Percentiles rank a stretch among this genome's conserved stretches.
Evolutionary conservation across 2,329 filamentous ascomycete genomes (phyloP).

Genomic region (Colletotrichum sp.): DNA sequence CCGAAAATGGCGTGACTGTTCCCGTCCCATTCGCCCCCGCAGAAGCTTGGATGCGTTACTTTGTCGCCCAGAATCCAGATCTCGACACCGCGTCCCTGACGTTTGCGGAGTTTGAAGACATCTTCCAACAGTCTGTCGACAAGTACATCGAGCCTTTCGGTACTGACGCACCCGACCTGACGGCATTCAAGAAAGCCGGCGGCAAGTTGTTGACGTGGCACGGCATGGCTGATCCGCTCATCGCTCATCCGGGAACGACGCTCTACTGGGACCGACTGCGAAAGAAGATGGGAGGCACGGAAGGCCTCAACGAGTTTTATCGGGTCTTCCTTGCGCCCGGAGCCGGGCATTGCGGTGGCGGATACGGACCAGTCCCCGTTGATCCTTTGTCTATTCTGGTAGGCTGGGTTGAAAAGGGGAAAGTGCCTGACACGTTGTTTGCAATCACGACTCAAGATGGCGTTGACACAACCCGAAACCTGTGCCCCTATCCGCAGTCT

Average conservation of each 20-base stretch:
- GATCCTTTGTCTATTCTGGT: not conserved
- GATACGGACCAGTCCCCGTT: not conserved
- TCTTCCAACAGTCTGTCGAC: not conserved
- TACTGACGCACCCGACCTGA: slow-evolving; percentile 32
- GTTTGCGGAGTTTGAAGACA: not conserved
- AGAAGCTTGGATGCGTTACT: slow-evolving; percentile 1
- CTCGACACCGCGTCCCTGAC: not conserved
- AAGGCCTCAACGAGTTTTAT: slow-evolving; percentile 45
- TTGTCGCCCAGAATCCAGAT: not conserved
- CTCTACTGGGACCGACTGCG: slow-evolving; percentile 27
- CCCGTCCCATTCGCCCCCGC: not conserved
- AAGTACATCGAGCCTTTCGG: slow-evolving; percentile 18
- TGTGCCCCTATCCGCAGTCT: not conserved
- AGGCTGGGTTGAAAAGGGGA: not conserved
- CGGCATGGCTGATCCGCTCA: slow-evolving; percentile 40
- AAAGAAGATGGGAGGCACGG: not conserved
- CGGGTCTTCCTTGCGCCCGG: slow-evolving; percentile 55
- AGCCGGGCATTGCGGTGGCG: slow-evolving; percentile 50
- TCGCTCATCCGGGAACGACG: slow-evolving; percentile 34
- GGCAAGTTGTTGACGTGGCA: slow-evolving; percentile 49
- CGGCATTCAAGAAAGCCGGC: slow-evolving; percentile 34
- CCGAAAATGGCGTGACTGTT: not conserved
- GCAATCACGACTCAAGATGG: not conserved
- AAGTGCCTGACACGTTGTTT: not conserved
- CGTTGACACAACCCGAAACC: not conserved